Percentiles rank a stretch among this genome's conserved stretches.
These are phyloP conservation scores for Didymella lethalis DNA, from an alignment of 2,329 filamentous ascomycete species.

Conservation along the genomic window DNA sequence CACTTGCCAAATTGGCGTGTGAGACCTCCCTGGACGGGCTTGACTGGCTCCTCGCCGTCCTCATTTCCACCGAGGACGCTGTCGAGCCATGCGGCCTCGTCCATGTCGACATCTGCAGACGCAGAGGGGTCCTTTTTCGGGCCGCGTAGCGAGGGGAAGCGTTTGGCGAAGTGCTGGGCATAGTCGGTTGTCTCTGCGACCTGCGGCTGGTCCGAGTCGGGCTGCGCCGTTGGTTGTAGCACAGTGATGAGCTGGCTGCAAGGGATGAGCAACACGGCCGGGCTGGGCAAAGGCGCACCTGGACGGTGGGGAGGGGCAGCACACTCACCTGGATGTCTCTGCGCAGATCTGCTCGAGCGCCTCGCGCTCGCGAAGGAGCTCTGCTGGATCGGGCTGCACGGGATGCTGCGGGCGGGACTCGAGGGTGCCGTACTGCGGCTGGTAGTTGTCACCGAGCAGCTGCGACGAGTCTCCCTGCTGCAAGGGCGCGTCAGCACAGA, in stretches of 20 bases:
- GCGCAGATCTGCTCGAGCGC: conserved; percentile 59
- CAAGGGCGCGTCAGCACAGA: conserved; percentile 39
- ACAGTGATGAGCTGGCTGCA: conserved; percentile 60
- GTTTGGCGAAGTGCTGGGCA: conserved; percentile 53
- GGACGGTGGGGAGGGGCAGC: background rate
- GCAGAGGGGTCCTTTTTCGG: conserved; percentile 29
- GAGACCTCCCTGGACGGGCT: conserved; percentile 44
- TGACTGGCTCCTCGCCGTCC: conserved; percentile 43
- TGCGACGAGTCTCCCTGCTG: conserved; percentile 57
- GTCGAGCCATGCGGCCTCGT: conserved; percentile 48
- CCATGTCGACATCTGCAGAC: conserved; percentile 38
- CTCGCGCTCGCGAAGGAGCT: conserved; percentile 58
- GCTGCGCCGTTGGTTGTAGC: conserved; percentile 54
- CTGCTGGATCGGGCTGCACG: conserved; percentile 58
- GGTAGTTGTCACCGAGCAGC: conserved; percentile 54
- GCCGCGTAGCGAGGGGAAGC: conserved; percentile 45
- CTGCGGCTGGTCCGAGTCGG: conserved; percentile 31
- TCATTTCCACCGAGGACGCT: conserved; percentile 40
- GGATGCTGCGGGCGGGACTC: conserved; percentile 33
- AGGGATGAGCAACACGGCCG: conserved; percentile 33
- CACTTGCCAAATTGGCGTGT: conserved; percentile 50
- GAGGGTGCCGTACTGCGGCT: conserved; percentile 56
- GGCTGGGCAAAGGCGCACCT: conserved; percentile 6
- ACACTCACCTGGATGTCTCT: conserved; percentile 56
- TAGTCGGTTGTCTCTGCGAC: conserved; percentile 52